Base-by-base conservation (phyloP, 768 basidiomycete genomes). In the Antrodiella citrinella region DNA sequence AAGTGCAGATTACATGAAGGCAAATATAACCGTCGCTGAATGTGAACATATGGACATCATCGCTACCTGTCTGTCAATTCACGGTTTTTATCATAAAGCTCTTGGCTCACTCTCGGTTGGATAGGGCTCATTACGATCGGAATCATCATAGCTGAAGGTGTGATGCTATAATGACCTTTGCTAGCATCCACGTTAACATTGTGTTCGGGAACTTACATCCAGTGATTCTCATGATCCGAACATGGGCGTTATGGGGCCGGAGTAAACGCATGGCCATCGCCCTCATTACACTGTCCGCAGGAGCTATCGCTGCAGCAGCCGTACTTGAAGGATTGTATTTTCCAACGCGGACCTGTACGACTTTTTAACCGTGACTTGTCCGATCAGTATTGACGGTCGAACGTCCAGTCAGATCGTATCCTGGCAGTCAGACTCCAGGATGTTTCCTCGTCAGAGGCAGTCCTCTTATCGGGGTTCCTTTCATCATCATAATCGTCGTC, bases 101-200 rank as follows among this genome's bases (percentile, higher is more conserved):
- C n/a, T n/a, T n/a, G n/a, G n/a, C n/a, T n/a, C n/a, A n/a, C n/a
- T n/a, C n/a, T n/a, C n/a, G n/a, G n/a, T n/a, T n/a, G n/a, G n/a
- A n/a, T 19, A 48, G 47, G 23, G 47, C 26, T 48, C n/a, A 18
- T 26, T 18, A 12, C 35, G 47, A 5, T 48, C 12, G 47, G 47
- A 30, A 48, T 48, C 18, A 48, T 48, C 15, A 21, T 48, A 4
- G 23, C 47, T 13, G 47, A 48, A 48, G 47, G 47, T n/a, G n/a
- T n/a, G n/a, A n/a, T n/a, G n/a, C n/a, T n/a, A n/a, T n/a, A n/a
- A n/a, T n/a, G n/a, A n/a, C n/a, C n/a, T n/a, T n/a, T n/a, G n/a
- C n/a, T n/a, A n/a, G n/a, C n/a, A n/a, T n/a, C n/a, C 7, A n/a
- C 4, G 10, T 12, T 4, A 23, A 23, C 15, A n/a, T 4, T 30